A percentile compares a stretch with the other conserved stretches of the same genome.
Conservation (phyloP, 176 grass and related monocot species). For the Oryza glaberrima region DNA sequence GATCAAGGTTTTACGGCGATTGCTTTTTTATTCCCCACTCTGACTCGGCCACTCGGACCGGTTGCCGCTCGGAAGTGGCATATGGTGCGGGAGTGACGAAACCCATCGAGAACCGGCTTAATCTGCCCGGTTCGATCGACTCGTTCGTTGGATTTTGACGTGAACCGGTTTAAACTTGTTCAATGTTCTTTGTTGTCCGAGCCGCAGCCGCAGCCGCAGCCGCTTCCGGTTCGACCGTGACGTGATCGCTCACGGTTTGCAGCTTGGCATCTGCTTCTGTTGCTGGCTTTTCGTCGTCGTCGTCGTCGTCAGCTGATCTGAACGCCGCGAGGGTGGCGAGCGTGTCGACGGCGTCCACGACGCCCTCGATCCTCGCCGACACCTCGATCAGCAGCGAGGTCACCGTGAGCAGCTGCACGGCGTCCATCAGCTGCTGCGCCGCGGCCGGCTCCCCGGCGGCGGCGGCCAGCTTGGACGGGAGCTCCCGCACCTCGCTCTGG, state of each 20-base stretch:
- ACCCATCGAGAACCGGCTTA: slow-evolving; percentile 1
- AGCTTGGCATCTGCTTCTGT: slow-evolving; percentile 26
- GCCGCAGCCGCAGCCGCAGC: background rate
- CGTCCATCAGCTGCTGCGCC: slow-evolving; percentile 45
- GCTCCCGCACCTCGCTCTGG: slow-evolving; percentile 50
- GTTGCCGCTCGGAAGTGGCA: background rate
- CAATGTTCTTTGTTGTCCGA: slow-evolving; percentile 22
- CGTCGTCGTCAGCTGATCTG: slow-evolving; percentile 24
- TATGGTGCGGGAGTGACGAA: background rate
- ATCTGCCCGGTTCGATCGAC: slow-evolving; percentile 16
- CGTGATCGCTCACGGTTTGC: background rate
- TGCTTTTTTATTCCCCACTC: background rate
- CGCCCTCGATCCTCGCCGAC: slow-evolving; percentile 51
- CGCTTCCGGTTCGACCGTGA: background rate
- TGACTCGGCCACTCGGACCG: background rate
- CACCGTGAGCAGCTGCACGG: slow-evolving; percentile 52
- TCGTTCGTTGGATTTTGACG: background rate
- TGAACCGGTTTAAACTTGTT: slow-evolving; percentile 29
- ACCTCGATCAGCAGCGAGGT: slow-evolving; percentile 60
- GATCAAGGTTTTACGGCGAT: background rate
- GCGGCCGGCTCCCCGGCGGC: slow-evolving; percentile 25
- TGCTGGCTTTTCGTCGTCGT: slow-evolving; percentile 32
- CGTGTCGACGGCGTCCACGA: slow-evolving; percentile 57
- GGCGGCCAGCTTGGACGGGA: slow-evolving; percentile 52
- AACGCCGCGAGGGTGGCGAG: slow-evolving; percentile 51